Conservation (phyloP, 495 filamentous ascomycete species). For the Neohortaea acidophila region DNA sequence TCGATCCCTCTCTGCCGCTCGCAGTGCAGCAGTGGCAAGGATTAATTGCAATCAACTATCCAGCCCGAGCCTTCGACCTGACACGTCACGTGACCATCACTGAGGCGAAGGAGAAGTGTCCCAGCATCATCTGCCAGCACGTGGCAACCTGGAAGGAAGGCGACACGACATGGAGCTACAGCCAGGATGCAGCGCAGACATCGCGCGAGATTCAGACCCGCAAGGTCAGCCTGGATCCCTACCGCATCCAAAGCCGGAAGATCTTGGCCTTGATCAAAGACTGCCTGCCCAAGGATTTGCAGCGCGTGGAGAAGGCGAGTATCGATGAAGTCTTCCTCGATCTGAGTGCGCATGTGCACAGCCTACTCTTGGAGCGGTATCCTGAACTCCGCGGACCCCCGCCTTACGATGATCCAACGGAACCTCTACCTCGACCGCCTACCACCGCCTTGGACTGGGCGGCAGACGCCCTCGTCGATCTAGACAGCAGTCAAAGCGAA, state of each 20-base stretch:
- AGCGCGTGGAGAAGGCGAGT: conserved; percentile 77
- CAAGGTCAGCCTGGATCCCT: conserved; percentile 89
- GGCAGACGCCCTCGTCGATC: conserved; percentile 59
- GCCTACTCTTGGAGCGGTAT: conserved; percentile 59
- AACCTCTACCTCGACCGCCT: conserved; percentile 57
- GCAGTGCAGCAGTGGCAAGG: conserved; percentile 86
- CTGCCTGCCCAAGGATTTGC: conserved; percentile 41
- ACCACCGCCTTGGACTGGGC: conserved; percentile 68
- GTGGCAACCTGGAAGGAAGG: conserved; percentile 93
- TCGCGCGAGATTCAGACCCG: conserved; percentile 60
- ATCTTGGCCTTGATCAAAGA: conserved; percentile 75
- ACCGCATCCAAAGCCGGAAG: conserved; percentile 67
- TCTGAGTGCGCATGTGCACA: conserved; percentile 66
- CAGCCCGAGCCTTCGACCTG: conserved; percentile 66
- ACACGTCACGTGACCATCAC: conserved; percentile 53
- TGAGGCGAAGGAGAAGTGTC: conserved; percentile 83
- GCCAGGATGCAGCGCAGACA: conserved; percentile 43
- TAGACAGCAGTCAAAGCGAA: conserved; percentile 56
- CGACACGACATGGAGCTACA: conserved; percentile 79
- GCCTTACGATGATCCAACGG: conserved; percentile 55
- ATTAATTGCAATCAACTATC: conserved; percentile 91
- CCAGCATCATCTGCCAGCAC: conserved; percentile 71
- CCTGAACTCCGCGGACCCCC: conserved; percentile 51
- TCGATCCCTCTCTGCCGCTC: conserved; percentile 59
- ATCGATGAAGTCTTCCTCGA: conserved; percentile 90